Conservation (phyloP, 108 stramenopile genomes). For the Cyclotella sp. region DNA sequence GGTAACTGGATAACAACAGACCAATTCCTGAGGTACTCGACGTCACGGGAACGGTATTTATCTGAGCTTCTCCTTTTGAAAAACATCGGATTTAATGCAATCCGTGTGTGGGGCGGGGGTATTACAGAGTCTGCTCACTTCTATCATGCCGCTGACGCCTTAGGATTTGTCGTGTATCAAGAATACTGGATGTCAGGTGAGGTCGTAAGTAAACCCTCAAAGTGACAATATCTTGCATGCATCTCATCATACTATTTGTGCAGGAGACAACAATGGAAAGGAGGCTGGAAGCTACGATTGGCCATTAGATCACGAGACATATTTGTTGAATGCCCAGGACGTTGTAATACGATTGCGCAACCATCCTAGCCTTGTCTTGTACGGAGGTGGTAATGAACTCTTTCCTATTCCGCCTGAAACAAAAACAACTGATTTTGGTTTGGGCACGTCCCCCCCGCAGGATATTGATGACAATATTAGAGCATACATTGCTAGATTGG, state of each 20-base stretch:
- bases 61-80: conserved; percentile 46
- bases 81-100: conserved; percentile 54
- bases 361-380: conserved; percentile 54
- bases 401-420: conserved; percentile 25
- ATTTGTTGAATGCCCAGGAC: conserved; percentile 44
- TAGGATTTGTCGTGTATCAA: conserved; percentile 73
- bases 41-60: conserved; percentile 35
- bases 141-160: conserved; percentile 72
- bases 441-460: conserved; percentile 25
- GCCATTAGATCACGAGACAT: conserved; percentile 52
- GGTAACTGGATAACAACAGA: conserved; percentile 71
- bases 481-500: conserved; percentile 25
- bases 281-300: conserved; percentile 57
- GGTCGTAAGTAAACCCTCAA: not conserved
- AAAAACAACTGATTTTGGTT: not conserved
- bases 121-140: conserved; percentile 64
- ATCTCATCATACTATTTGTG: not conserved
- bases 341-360: conserved; percentile 43
- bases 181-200: conserved; percentile 70
- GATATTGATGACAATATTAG: conserved; percentile 25
- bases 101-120: conserved; percentile 85
- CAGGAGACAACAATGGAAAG: conserved; percentile 69
- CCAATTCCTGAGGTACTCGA: conserved; percentile 51
- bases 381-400: conserved; percentile 60
- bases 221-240: not conserved